Percentiles rank a stretch among this genome's conserved stretches.
Evolutionary conservation across 75 land plant genomes (phyloP).

Genomic region (Pinus taeda): DNA sequence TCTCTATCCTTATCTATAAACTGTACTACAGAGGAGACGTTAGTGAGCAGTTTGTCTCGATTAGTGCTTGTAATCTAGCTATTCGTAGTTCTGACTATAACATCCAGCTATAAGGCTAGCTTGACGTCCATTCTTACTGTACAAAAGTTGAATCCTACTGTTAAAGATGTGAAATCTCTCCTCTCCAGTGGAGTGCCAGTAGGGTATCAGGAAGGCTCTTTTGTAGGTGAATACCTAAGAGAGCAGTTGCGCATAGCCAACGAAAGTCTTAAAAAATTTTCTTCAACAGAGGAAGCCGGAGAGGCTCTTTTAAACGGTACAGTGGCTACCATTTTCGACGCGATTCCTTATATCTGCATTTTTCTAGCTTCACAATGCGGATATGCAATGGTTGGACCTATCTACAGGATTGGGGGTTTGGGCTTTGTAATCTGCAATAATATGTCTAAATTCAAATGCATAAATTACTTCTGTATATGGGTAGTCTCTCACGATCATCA

Average conservation of each 20-base stretch:
- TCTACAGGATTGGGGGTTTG: constrained; percentile 47
- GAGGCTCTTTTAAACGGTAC: constrained; percentile 24
- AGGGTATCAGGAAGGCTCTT: constrained; percentile 47
- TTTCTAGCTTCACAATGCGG: constrained; percentile 34
- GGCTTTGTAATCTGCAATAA: constrained; percentile 46
- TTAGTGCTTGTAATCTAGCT: constrained; percentile 76
- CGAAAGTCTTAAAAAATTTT: constrained; percentile 9
- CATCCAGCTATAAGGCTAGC: constrained; percentile 86
- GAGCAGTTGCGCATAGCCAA: constrained; percentile 16
- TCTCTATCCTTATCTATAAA: neutral
- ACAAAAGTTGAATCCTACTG: constrained; percentile 25
- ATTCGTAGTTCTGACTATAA: constrained; percentile 81
- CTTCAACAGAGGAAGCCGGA: constrained; percentile 15
- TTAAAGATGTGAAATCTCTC: constrained; percentile 23
- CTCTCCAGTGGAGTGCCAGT: constrained; percentile 16
- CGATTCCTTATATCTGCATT: constrained; percentile 30
- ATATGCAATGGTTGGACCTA: constrained; percentile 45
- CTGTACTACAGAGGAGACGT: constrained; percentile 52
- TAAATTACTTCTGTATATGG: neutral
- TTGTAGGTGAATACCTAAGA: constrained; percentile 31
- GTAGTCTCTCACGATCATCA: neutral
- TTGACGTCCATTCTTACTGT: constrained; percentile 83
- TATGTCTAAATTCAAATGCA: neutral
- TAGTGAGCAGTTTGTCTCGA: constrained; percentile 62
- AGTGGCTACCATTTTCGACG: constrained; percentile 34